These are phyloP conservation scores for Tuber calosporum DNA, from an alignment of 495 filamentous ascomycete genomes.

Conservation along the genomic window DNA sequence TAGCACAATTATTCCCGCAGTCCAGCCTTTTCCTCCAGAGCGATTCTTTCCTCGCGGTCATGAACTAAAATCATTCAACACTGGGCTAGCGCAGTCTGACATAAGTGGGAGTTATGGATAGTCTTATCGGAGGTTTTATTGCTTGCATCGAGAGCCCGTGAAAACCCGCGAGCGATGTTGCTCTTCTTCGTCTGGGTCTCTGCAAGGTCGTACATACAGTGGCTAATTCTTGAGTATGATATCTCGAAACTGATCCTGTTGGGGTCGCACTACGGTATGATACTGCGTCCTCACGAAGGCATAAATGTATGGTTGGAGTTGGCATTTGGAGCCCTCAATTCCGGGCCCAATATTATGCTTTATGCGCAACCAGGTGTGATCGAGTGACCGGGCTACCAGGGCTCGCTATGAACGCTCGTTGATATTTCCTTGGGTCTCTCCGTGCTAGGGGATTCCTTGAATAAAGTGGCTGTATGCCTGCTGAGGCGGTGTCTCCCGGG, in stretches of 20 bases:
- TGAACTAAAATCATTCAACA: not conserved
- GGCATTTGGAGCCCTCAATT: not conserved
- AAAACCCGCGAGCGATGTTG: not conserved
- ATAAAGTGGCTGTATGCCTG: too few relatives aligned
- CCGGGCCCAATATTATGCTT: not conserved
- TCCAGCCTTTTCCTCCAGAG: not conserved
- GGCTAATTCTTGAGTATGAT: not conserved
- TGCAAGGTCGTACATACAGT: not conserved
- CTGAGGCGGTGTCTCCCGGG: too few relatives aligned
- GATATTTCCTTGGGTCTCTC: too few relatives aligned
- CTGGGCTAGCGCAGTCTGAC: not conserved
- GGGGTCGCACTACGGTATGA: not conserved
- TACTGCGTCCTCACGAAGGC: not conserved
- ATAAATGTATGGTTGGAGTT: not conserved
- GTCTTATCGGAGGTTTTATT: not conserved
- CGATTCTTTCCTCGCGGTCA: not conserved
- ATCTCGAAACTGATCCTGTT: not conserved
- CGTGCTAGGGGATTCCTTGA: too few relatives aligned
- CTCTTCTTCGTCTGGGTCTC: not conserved
- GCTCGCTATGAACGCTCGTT: too few relatives aligned
- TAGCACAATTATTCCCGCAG: not conserved
- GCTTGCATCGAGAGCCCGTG: not conserved
- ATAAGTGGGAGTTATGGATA: not conserved
- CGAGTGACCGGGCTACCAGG: too few relatives aligned
- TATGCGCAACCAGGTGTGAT: not conserved